Percentiles rank a stretch among this genome's conserved stretches.
Conservation (phyloP, 371 early-diverging fungal species). For the Lichtheimia ramosa region DNA sequence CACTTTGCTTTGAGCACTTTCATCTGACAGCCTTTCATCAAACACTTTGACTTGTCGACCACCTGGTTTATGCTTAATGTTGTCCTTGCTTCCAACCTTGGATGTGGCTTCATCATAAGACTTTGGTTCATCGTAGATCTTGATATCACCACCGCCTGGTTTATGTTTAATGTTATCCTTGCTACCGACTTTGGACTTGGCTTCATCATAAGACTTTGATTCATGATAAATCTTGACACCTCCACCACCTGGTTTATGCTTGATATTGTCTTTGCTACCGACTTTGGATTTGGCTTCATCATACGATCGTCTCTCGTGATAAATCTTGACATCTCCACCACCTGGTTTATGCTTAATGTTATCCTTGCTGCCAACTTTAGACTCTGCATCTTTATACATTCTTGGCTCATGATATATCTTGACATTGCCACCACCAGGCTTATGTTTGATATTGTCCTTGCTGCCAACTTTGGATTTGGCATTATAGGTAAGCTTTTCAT, state of each 20-base stretch:
- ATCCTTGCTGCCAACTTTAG: constrained; percentile 21
- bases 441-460: constrained; percentile 22
- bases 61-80: constrained; percentile 17
- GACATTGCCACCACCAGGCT: constrained; percentile 18
- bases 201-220: constrained; percentile 3
- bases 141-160: constrained; percentile 15
- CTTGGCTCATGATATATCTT: constrained; percentile 15
- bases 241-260: constrained; percentile 21
- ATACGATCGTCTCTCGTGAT: constrained; percentile 6
- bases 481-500: constrained; percentile 11
- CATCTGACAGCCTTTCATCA: constrained; percentile 7
- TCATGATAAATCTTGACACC: constrained; percentile 12
- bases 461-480: constrained; percentile 21
- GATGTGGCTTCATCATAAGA: constrained; percentile 7
- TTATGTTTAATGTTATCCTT: constrained; percentile 21
- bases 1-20: constrained; percentile 14
- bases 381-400: constrained; percentile 4
- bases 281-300: constrained; percentile 16
- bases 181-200: constrained; percentile 18
- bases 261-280: constrained; percentile 17
- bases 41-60: constrained; percentile 12
- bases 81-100: constrained; percentile 17
- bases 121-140: constrained; percentile 12
- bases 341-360: constrained; percentile 24
- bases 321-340: constrained; percentile 16